Evolutionary conservation across 2,329 filamentous ascomycete species (phyloP), one percentile per base, ranked within the genome.

Genomic region (Aspergillus neoniger): DNA sequence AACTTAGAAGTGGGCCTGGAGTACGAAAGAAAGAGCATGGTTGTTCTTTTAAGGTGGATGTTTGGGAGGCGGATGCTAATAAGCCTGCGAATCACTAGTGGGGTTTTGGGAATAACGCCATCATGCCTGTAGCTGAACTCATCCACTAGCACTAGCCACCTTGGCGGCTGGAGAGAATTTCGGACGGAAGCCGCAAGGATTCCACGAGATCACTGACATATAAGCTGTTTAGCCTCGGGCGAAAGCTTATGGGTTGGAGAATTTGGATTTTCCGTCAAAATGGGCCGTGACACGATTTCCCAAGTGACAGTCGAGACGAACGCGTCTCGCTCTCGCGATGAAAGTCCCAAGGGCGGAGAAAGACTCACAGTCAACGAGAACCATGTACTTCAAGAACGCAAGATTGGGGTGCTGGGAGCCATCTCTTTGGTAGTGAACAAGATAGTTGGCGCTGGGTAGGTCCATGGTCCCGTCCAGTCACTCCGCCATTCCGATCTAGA

Each of bases 371-470:
- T 36, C 50, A 1, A 51, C 62, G 66, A 68, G 12, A 54, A 59
- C 10, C 53, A 67, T 52, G 62, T 68, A 5, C 49, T 68, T 21
- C 66, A 68, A 44, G 66, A 66, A 5, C 60, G 66, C 17, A 56
- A 56, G 21, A 67, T 68, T 50, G 66, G 66, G 7, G 43, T 66
- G 14, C 62, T 64, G 12, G 66, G 65, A 0, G 65, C 66, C 2
- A 63, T 66, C 15, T 68, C 66, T 1, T 43, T 68, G 5, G 62
- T 68, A 3, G 62, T 68, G 15, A 68, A 68, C 44, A 68, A 68
- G 39, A 68, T 68, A 9, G 41, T 68, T 14, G 66, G 66, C 9
- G 62, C 66, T 39, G 66, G 66, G 66, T 68, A 19, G 9, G 56
- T 57, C n/a, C 10, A 28, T 49, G 0, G 10, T 14, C 1, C 10